Base-by-base conservation (phyloP, 805 yeast species). In the Clavispora carvajalis region DNA sequence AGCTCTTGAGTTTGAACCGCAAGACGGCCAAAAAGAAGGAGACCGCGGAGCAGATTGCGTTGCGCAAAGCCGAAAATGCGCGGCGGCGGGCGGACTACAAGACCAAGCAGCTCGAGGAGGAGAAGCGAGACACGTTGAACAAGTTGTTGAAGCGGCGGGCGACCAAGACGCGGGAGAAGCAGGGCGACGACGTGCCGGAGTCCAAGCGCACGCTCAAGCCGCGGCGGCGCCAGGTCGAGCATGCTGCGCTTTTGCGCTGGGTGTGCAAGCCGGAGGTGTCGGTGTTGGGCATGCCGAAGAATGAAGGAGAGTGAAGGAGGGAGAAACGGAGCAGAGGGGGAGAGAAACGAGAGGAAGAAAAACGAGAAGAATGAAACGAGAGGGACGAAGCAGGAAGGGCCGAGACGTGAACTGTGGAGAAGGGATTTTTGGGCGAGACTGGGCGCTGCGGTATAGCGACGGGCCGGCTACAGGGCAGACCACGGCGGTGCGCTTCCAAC, bases 101-200 rank as follows among this genome's bases (percentile, higher is more conserved):
- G 50, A 89, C 82, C 53, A 82, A 83, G 63, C 79, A 83, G 48
- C 65, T 87, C 30, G 97, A 90, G 55, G 96, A 87, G 59, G 98
- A 93, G 61, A 93, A 93, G 58, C 77, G 82, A 55, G 97, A 91
- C 48, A 90, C 97, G 0, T 72, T 91, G 48, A 91, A 91, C 59
- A 87, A 86, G 59, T 67, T 91, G 48, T 69, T 91, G 48, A 82
- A 86, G 62, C 80, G 90, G 60, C 74, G 96, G 47, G 96, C 96
- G 0, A 79, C 78, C 36, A 84, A 84, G 57, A 76, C 79, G 1
- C 68, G 84, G 48, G 76, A 66, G 33, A 57, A 52, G 3, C 60
- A 56, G 30, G 59, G 57, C 25, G 55, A 48, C 18, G 71, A 65
- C 19, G 62, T 34, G 31, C 42, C 29, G 13, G 57, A 51, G 7